phyloP scores from a whole-genome alignment of 2,329 filamentous ascomycete species.

The Rhexocercosporidium sp. region DNA sequence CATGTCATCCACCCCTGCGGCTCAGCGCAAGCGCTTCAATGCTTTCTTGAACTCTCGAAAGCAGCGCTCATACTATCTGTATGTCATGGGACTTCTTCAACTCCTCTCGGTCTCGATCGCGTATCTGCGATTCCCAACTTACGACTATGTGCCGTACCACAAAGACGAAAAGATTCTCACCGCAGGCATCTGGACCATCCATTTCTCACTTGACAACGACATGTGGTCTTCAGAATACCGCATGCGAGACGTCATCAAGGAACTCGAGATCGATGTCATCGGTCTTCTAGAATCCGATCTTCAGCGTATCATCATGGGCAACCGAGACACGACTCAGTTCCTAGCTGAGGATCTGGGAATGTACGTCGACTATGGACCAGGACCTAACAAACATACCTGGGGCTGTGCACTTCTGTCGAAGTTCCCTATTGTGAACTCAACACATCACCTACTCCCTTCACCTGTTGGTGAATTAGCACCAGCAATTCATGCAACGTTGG shows the following conservation, averaged over 20 bases:
- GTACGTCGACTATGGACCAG: conserved; percentile 97
- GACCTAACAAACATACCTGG: conserved; percentile 99
- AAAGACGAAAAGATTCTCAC: conserved; percentile 86
- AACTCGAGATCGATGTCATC: conserved; percentile 95
- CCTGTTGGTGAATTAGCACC: conserved; percentile 95
- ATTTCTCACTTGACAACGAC: conserved; percentile 96
- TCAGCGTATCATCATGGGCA: conserved; percentile 99
- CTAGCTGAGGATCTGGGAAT: conserved; percentile 96
- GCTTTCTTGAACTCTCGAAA: conserved; percentile 51
- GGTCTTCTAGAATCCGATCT: conserved; percentile 93
- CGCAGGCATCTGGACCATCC: conserved; percentile 97
- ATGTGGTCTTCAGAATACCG: conserved; percentile 98
- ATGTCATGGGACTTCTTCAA: conserved; percentile 77
- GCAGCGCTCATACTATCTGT: conserved; percentile 69
- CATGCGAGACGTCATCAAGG: conserved; percentile 88
- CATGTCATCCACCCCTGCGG: conserved; percentile 48
- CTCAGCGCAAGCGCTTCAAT: conserved; percentile 40
- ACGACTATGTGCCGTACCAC: conserved; percentile 92
- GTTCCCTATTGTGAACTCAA: conserved; percentile 96
- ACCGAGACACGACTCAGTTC: conserved; percentile 93
- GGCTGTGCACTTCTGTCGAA: conserved; percentile 91
- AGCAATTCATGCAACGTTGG: conserved; percentile 94
- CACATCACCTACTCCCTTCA: conserved; percentile 91
- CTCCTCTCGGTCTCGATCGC: conserved; percentile 79
- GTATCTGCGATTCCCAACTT: conserved; percentile 89